Evolutionary conservation across 2,329 filamentous ascomycete genomes (phyloP), one percentile per base, ranked within the genome.

Genomic region (Aspergillus pseudotamarii): DNA sequence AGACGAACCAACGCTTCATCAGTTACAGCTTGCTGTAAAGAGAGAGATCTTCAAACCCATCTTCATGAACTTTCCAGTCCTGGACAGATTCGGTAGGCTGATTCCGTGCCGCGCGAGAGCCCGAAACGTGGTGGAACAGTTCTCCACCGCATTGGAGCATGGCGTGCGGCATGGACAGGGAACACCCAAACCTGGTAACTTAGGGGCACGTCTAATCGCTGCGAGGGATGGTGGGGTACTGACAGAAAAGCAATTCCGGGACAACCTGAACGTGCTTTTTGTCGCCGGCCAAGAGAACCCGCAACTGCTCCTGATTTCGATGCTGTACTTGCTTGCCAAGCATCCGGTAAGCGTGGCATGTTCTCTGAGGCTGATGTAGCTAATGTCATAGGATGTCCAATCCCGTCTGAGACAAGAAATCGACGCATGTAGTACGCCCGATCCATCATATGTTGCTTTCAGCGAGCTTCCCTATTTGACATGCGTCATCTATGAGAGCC

Each of bases 261-360:
- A 78, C 57, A 80, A 80, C 53, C 57, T 76, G 41, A 76, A 74
- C 12, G 72, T 79, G 8, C 58, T 72, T 3, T 79, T 77, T 56
- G 70, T 80, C 30, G 76, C 78, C 0, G 76, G 76, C 2, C 77
- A 80, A 45, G 78, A 80, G 64, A 80, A 80, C 60, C 73, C 76
- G 1, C 77, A 79, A 64, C 62, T 74, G 43, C 64, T 72, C 11
- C 67, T 79, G 51, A 70, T 69, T 10, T 78, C 72, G 9, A 69
- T 64, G 12, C 36, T 79, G 11, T 78, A 76, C 53, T 60, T 77
- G 30, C 63, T 78, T 19, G 76, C 72, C 2, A 73, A 77, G 41
- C 60, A 77, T 58, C 55, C 46, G 26, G 61, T 51, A 51, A 51
- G 48, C 19, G 4, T 12, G 10, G 2, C 28, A 6, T 21, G 4